Conservation (phyloP, 768 basidiomycete species). For the Kondoa subrosea region DNA sequence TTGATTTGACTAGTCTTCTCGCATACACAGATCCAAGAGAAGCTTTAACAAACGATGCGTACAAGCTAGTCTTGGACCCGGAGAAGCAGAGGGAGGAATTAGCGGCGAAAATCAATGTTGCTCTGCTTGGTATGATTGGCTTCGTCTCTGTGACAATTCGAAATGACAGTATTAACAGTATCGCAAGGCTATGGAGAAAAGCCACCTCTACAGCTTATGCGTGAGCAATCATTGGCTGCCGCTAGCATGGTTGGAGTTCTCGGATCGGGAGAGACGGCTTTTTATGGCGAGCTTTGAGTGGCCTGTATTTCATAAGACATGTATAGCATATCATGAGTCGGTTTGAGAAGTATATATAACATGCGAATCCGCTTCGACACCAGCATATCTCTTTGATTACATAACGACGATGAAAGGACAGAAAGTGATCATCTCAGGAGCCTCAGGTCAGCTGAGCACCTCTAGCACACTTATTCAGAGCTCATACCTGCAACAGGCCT, state of each 20-base stretch:
- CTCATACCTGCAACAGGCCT: constrained; percentile 13
- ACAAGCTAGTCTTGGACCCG: not conserved
- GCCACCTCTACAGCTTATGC: not conserved
- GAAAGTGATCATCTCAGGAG: too few relatives aligned
- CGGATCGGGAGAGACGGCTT: not conserved
- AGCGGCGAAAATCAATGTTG: not conserved
- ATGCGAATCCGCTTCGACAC: too few relatives aligned
- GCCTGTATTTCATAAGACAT: too few relatives aligned
- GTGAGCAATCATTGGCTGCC: not conserved
- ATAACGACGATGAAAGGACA: too few relatives aligned
- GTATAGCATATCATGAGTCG: too few relatives aligned
- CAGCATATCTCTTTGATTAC: too few relatives aligned
- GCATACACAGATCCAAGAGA: not conserved
- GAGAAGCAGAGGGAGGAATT: not conserved
- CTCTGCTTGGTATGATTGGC: not conserved
- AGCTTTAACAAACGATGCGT: not conserved
- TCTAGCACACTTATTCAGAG: too few relatives aligned
- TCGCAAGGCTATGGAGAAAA: not conserved
- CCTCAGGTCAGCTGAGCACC: too few relatives aligned
- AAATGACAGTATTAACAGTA: not conserved
- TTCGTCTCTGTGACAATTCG: not conserved
- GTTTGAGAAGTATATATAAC: too few relatives aligned
- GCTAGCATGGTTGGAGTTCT: not conserved
- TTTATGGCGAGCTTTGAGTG: too few relatives aligned
- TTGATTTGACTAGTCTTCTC: not conserved